Percentiles rank a stretch among this genome's conserved stretches.
Conservation (phyloP, 176 grass and related monocot species). For the Eragrostis nindensis region DNA sequence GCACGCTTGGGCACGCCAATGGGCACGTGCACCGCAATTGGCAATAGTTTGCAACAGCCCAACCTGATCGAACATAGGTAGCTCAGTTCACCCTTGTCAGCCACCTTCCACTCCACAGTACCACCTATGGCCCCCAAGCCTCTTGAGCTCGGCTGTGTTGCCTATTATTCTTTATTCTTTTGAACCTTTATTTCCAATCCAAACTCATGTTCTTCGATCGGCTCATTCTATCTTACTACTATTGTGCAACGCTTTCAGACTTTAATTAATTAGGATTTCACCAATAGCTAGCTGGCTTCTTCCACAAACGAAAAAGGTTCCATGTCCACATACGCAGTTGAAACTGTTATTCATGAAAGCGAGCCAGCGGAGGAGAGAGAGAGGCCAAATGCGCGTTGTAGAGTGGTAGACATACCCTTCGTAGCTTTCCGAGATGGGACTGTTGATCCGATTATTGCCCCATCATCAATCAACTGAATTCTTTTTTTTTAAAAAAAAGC, state of each 20-base stretch:
- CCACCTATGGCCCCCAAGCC: not conserved
- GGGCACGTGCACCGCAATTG: not conserved
- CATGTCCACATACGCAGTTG: constrained; percentile 30
- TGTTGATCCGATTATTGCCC: constrained; percentile 37
- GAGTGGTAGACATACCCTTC: constrained; percentile 22
- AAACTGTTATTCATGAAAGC: constrained; percentile 8
- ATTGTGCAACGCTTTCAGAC: not conserved
- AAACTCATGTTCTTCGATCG: not conserved
- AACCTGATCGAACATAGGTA: too few relatives aligned
- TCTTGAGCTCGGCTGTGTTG: not conserved
- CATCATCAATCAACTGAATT: constrained; percentile 5
- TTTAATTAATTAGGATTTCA: not conserved
- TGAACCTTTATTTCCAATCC: not conserved
- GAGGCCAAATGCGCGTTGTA: not conserved
- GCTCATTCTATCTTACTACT: not conserved
- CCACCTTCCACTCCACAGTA: constrained; percentile 4
- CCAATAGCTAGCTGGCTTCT: constrained; percentile 12
- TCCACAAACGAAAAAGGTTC: constrained; percentile 22
- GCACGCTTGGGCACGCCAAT: too few relatives aligned
- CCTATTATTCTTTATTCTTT: not conserved
- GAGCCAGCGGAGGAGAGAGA: too few relatives aligned
- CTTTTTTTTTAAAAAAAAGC: not conserved
- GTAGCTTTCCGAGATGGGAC: constrained; percentile 45
- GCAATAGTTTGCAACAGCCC: not conserved
- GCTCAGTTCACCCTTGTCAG: constrained; percentile 13